Percentiles rank a stretch among this genome's conserved stretches.
These are phyloP conservation scores for Pichia sp. DNA, from an alignment of 1,139 yeast species.

Conservation along the genomic window DNA sequence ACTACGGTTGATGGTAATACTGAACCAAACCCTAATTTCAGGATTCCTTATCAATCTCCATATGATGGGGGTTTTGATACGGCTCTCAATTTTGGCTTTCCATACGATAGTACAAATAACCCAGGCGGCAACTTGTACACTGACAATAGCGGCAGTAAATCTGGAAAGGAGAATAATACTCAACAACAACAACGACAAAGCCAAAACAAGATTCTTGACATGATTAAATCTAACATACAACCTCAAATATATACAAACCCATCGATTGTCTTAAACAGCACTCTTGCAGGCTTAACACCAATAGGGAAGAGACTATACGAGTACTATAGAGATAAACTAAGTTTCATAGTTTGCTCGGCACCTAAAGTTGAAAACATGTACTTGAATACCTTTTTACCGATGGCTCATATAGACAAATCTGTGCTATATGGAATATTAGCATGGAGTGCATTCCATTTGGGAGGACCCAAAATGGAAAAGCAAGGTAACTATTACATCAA, in stretches of 20 bases:
- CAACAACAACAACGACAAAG: not conserved
- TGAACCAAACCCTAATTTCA: not conserved
- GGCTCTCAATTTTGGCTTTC: not conserved
- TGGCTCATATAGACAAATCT: conserved; percentile 66
- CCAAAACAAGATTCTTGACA: not conserved
- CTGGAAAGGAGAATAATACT: not conserved
- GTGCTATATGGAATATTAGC: conserved; percentile 67
- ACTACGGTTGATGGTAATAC: not conserved
- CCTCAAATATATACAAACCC: conserved; percentile 25
- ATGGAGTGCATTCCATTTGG: conserved; percentile 71
- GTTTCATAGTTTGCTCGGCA: conserved; percentile 58
- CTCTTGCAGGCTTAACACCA: conserved; percentile 35
- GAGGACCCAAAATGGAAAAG: conserved; percentile 32
- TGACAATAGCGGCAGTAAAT: not conserved
- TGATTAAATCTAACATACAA: not conserved
- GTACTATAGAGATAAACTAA: conserved; percentile 59
- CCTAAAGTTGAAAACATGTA: conserved; percentile 65
- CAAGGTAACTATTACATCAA: conserved; percentile 44
- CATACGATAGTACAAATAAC: not conserved
- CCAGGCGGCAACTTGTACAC: not conserved
- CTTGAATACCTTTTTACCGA: conserved; percentile 68
- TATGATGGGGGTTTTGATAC: not conserved
- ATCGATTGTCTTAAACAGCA: conserved; percentile 27
- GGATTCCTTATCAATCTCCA: not conserved
- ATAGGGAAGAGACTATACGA: conserved; percentile 53